Percentiles rank a stretch among this genome's conserved stretches.
phyloP scores from a whole-genome alignment of 352 stramenopile genomes.

The Phytophthora sp. region DNA sequence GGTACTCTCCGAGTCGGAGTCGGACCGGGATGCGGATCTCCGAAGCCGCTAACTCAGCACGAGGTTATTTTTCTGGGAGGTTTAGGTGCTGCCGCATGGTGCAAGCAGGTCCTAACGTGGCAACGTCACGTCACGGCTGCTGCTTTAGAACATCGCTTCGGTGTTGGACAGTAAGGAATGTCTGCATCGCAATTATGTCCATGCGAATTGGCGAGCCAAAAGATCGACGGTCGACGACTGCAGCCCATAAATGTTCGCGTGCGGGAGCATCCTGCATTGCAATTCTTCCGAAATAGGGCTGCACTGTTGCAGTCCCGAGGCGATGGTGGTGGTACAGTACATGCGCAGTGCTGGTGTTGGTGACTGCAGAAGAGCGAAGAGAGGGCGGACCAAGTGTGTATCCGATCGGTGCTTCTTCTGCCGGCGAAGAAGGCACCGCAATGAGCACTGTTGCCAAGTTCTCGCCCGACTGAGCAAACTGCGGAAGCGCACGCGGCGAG shows the following conservation, averaged over 20 bases:
- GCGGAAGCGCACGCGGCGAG: constrained; percentile 1
- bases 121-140: constrained; percentile 4
- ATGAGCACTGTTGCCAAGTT: constrained; percentile 1
- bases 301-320: not conserved
- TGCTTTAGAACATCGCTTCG: not conserved
- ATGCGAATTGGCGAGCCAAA: not conserved
- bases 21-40: too few relatives aligned
- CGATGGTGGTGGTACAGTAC: not conserved
- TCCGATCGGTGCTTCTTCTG: constrained; percentile 28
- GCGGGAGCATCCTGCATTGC: constrained; percentile 3
- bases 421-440: constrained; percentile 12
- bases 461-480: not conserved
- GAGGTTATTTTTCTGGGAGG: constrained; percentile 1
- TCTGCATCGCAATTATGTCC: not conserved
- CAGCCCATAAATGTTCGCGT: constrained; percentile 6
- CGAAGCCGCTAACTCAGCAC: constrained; percentile 4
- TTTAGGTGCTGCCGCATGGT: constrained; percentile 13
- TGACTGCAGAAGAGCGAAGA: constrained; percentile 10
- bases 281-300: not conserved
- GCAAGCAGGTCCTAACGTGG: constrained; percentile 4
- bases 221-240: constrained; percentile 8
- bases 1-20: too few relatives aligned
- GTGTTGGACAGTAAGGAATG: constrained; percentile 5
- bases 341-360: constrained; percentile 6
- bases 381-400: constrained; percentile 20